Evolutionary conservation across 768 basidiomycete genomes (phyloP), one percentile per base, ranked within the genome.

Genomic region (Lactarius trivialis): DNA sequence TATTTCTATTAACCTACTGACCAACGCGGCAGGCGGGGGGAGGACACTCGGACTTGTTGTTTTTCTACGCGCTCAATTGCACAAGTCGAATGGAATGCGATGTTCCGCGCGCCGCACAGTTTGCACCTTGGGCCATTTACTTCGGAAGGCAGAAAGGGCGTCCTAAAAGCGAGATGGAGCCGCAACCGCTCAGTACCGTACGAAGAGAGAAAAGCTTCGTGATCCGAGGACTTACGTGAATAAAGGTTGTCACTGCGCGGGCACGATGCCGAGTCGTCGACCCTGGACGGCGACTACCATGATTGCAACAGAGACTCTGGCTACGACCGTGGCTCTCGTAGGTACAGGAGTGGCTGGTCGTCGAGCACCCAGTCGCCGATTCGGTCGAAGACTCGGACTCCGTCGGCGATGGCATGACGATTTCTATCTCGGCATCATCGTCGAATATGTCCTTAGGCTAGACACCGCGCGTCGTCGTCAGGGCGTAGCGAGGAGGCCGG

Each of bases 391-490:
- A 37, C 24, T 65, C 59, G 32, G 53, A 36, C 28, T 56, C 49
- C 12, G 51, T 62, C 30, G 33, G 55, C 21, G 65, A 60, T 11
- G 65, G 55, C 26, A 43, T n/a, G 15, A 67, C 37, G 37, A 67
- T 67, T 41, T 67, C 67, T 58, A 67, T 66, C 30, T 66, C 64
- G 55, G 51, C 34, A 36, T 61, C 61, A 28, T 28, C 49, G 48
- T 61, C 60, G 55, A 67, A 66, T 51, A 67, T 66, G 33, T 67
- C 53, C 17, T 41, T 58, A 21, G 65, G 67, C 67, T 67, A 58
- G 9, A 26, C 24, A n/a, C n/a, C 15, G 9, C 28, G 30, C 21
- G 36, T 19, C 30, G 30, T 19, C 33, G 33, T 34, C 11, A 34
- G 32, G 32, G 4, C n/a, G n/a, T n/a, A n/a, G 32, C 32, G 8